Evolutionary conservation across 2,329 filamentous ascomycete species (phyloP).

Genomic region (Cryphonectria naterciae): DNA sequence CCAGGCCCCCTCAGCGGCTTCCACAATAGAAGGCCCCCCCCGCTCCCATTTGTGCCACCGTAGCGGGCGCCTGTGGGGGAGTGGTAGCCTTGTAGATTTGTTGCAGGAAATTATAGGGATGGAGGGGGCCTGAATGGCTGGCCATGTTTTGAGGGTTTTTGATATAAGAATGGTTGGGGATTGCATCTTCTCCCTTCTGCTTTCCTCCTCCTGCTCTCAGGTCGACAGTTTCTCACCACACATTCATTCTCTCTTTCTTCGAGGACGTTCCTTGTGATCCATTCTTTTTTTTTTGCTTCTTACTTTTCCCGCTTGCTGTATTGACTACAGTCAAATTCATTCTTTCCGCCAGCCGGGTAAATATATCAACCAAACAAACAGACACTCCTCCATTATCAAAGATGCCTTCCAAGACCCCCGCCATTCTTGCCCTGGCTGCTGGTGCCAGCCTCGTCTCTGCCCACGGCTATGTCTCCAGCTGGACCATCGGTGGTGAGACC

Average conservation of each 20-base stretch:
- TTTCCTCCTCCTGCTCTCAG: conserved; percentile 13
- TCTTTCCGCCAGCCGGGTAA: conserved; percentile 27
- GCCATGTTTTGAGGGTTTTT: conserved; percentile 2
- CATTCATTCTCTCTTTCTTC: conserved; percentile 25
- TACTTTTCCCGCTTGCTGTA: conserved; percentile 21
- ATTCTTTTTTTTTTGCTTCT: conserved; percentile 19
- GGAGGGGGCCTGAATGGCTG: neutral
- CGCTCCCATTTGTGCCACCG: conserved; percentile 2
- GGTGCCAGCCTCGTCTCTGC: conserved; percentile 33
- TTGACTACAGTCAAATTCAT: conserved; percentile 29
- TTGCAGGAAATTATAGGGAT: neutral
- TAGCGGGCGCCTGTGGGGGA: neutral
- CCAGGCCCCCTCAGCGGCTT: neutral
- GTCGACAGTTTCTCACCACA: conserved; percentile 23
- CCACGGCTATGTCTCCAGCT: conserved; percentile 40
- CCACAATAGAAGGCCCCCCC: neutral
- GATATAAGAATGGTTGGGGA: conserved; percentile 24
- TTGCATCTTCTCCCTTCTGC: conserved; percentile 13
- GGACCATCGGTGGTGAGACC: conserved; percentile 37
- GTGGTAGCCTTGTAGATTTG: neutral
- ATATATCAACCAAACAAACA: neutral
- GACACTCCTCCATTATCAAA: conserved; percentile 9
- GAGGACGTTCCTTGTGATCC: conserved; percentile 23
- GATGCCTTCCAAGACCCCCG: conserved; percentile 25
- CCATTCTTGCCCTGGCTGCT: conserved; percentile 25